phyloP scores from a whole-genome alignment of 2,329 filamentous ascomycete genomes.

The Neopestalotiopsis clavispora region DNA sequence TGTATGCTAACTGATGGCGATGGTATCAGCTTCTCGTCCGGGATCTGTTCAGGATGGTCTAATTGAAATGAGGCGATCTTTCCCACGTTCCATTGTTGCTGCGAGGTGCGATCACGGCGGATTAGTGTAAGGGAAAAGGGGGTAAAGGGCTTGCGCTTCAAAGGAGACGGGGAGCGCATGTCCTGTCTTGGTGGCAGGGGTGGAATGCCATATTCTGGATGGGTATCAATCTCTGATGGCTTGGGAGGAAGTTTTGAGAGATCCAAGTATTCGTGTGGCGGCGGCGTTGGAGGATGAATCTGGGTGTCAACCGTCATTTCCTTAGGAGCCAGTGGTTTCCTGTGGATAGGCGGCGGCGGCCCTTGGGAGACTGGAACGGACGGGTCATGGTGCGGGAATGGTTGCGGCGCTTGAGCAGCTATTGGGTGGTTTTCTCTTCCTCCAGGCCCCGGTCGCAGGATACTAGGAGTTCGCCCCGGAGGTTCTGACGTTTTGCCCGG shows the following conservation, averaged over 20 bases:
- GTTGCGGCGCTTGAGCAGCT: neutral
- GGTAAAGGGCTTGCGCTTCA: constrained; percentile 39
- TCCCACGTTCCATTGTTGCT: constrained; percentile 77
- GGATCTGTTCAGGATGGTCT: constrained; percentile 41
- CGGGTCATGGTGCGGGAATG: neutral
- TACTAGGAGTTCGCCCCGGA: constrained; percentile 12
- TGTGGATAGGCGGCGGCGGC: neutral
- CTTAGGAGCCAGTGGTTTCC: neutral
- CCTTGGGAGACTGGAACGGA: neutral
- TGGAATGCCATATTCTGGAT: constrained; percentile 11
- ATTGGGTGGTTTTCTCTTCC: neutral
- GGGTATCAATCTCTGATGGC: constrained; percentile 6
- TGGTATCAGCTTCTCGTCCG: constrained; percentile 33
- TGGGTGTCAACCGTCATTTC: constrained; percentile 10
- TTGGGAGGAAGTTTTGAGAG: neutral
- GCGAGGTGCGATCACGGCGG: constrained; percentile 72
- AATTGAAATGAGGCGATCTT: constrained; percentile 62
- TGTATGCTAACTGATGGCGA: constrained; percentile 55
- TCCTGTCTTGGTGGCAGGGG: constrained; percentile 22
- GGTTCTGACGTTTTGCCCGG: constrained; percentile 17
- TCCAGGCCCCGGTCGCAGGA: neutral
- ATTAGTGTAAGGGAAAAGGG: constrained; percentile 68
- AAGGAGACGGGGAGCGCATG: constrained; percentile 41
- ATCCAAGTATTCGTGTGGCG: neutral
- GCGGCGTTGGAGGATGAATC: neutral